Base-by-base conservation (phyloP, 75 land plant genomes). In the Larix kaempferi region DNA sequence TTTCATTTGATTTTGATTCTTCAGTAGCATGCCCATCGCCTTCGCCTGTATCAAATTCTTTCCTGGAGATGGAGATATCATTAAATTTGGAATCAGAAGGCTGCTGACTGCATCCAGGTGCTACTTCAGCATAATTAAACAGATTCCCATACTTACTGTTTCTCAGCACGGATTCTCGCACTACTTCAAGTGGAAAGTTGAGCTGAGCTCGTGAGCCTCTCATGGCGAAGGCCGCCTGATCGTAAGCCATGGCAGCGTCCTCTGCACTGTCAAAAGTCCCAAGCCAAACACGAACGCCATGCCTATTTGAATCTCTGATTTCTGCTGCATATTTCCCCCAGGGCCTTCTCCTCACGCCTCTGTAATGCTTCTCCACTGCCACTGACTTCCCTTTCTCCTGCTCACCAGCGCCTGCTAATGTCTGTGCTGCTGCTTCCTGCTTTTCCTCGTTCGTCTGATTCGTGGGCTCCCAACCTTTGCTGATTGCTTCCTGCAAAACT, bases 251-350 rank as follows among this genome's bases (percentile, higher is more conserved):
- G 57, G 84, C 84, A 1, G 78, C 84, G 41, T 79, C 73, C 64
- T 83, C 78, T 3, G 84, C 54, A 17, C 74, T 75, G 55, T 69
- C 81, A 67, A 78, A 87, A 10, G 89, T 87, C 15, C 89, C 89
- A 12, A 87, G 64, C 86, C 86, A 87, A 6, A 87, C 73, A 72
- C 86, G 74, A 14, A 76, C 80, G 4, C 89, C 86, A 19, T 79
- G 82, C 39, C 78, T 67, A 41, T 27, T 71, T 55, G 88, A 77
- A 73, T 87, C 88, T 13, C 85, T 75, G 66, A 86, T 86, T 44
- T 86, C 85, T 2, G 84, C 87, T 14, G 79, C 81, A 56, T 69
- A 83, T 65, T 83, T 86, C 16, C 88, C 85, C 86, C 85, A 87
- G 52, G 88, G 86, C 67, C 88, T 78, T 71, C 75, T 73, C 71